Evolutionary conservation across 2,329 filamentous ascomycete genomes (phyloP), one percentile per base, ranked within the genome.

Genomic region (Westerdykella aurantiaca): DNA sequence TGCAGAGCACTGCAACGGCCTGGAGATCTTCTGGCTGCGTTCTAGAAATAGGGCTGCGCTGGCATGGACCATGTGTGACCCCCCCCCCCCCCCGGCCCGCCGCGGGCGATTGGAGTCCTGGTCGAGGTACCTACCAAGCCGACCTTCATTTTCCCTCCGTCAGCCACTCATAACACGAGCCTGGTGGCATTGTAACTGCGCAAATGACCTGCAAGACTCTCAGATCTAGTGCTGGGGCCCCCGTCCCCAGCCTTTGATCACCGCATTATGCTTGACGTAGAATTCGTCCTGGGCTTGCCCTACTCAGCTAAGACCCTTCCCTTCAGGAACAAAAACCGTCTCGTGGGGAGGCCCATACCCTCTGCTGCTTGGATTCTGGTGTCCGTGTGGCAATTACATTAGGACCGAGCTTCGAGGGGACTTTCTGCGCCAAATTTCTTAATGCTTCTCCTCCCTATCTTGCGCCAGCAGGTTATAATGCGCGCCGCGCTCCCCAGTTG

Each of bases 251-350:
- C 59, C 58, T 63, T 60, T 66, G 65, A 68, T 66, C 67, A 70
- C 66, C 60, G 66, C 67, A 70, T 69, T 66, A 67, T 69, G 66
- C 66, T 67, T 65, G 63, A 67, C 64, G 58, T 65, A 64, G 64
- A 68, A 66, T 64, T 53, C 56, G 61, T 63, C 59, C 61, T 60
- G 56, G 57, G 55, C 63, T 66, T 68, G 63, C 64, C 64, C 64
- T 63, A 63, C 63, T 61, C 59, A 69, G 65, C 63, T 62, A 60
- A 58, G 57, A 62, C 58, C 54, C 61, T 64, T 57, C 61, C 60
- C 53, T 64, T 67, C 64, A 69, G 67, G 66, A 67, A 69, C 66
- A 62, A 60, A 58, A 52, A 58, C 64, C 64, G 68, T 69, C 63
- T 68, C 65, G 66, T 66, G 61, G 64, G 58, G 57, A 58, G 55